phyloP scores from a whole-genome alignment of 2,329 filamentous ascomycete genomes.

The Didymella exigua region DNA sequence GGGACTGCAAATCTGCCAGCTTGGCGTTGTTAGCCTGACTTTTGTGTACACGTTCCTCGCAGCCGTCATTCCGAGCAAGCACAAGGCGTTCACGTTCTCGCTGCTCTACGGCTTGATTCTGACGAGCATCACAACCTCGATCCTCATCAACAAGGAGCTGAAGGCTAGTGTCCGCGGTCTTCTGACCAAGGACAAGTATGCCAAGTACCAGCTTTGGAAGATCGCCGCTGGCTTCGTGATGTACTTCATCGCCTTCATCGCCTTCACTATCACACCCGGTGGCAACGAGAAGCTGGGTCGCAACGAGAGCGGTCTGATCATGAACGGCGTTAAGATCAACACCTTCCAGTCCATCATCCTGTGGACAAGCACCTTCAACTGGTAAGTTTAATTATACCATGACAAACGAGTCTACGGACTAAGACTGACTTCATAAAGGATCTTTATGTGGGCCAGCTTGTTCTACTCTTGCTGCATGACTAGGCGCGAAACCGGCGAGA shows the following conservation, averaged over 20 bases:
- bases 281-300: conserved; percentile 7
- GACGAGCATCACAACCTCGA: conserved; percentile 26
- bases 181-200: conserved; percentile 31
- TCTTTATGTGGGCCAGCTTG: conserved; percentile 33
- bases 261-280: conserved; percentile 10
- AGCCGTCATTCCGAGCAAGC: conserved; percentile 25
- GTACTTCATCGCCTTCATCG: conserved; percentile 29
- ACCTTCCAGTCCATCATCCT: conserved; percentile 26
- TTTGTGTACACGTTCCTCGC: conserved; percentile 24
- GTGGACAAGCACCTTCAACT: conserved; percentile 34
- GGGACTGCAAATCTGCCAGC: conserved; percentile 27
- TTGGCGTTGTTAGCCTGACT: conserved; percentile 21
- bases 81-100: conserved; percentile 32
- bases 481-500: conserved; percentile 24
- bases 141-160: conserved; percentile 29
- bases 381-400: conserved; percentile 19
- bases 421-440: conserved; percentile 19
- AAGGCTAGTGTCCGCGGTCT: conserved; percentile 21
- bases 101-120: conserved; percentile 31
- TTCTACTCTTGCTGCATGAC: conserved; percentile 39
- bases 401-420: background rate
- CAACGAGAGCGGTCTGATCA: conserved; percentile 20
- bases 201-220: conserved; percentile 33
- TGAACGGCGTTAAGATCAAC: conserved; percentile 30
- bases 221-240: conserved; percentile 23